A percentile compares a stretch with the other conserved stretches of the same genome.
These are phyloP conservation scores for Verbascum thapsus DNA, from an alignment of 257 asterid species.

Conservation along the genomic window DNA sequence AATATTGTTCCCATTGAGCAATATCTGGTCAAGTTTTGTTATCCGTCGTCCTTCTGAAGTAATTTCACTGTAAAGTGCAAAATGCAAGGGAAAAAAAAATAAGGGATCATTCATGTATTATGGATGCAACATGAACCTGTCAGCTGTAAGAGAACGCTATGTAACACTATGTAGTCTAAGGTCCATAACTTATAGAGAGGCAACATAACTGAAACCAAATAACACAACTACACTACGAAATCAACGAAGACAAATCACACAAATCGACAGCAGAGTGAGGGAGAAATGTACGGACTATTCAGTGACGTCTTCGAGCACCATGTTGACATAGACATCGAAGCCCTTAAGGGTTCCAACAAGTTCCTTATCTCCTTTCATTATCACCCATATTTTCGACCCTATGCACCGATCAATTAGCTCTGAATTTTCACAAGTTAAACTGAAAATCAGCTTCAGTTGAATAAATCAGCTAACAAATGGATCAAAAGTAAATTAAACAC, in stretches of 20 bases:
- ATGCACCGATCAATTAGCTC: conserved; percentile 49
- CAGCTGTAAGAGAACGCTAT: background rate
- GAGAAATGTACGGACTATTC: conserved; percentile 32
- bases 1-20: conserved; percentile 93
- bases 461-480: background rate
- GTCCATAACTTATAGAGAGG: background rate
- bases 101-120: background rate
- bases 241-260: background rate
- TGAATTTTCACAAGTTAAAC: conserved; percentile 5
- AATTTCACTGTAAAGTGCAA: conserved; percentile 61
- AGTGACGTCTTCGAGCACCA: conserved; percentile 50
- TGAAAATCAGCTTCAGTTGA: background rate
- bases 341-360: conserved; percentile 46
- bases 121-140: background rate
- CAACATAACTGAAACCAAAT: background rate
- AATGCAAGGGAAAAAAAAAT: background rate
- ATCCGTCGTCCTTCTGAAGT: conserved; percentile 92
- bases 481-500: background rate
- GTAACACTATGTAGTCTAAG: background rate
- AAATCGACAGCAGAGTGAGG: background rate
- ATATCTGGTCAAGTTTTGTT: conserved; percentile 86
- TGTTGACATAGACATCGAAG: conserved; percentile 43
- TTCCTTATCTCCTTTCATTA: conserved; percentile 48
- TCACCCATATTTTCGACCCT: conserved; percentile 51
- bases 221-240: background rate